Evolutionary conservation across 257 asterid genomes (phyloP).

Genomic region (Prunella vulgaris): DNA sequence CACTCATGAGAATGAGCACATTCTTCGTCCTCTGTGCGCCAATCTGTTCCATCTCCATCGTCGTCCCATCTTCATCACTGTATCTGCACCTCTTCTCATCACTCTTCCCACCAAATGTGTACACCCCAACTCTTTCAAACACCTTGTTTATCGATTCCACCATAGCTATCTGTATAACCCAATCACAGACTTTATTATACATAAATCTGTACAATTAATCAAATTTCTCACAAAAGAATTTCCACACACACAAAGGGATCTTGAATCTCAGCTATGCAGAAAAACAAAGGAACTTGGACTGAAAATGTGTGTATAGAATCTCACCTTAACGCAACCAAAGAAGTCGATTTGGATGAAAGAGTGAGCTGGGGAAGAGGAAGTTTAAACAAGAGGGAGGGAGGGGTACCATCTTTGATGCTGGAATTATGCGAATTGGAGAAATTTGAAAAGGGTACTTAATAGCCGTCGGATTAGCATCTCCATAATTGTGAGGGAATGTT

Average conservation of each 20-base stretch:
- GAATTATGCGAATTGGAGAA: constrained; percentile 21
- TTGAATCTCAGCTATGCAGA: neutral
- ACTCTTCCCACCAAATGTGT: constrained; percentile 45
- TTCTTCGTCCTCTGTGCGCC: constrained; percentile 84
- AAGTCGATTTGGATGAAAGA: neutral
- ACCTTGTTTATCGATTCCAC: constrained; percentile 61
- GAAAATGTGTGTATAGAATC: neutral
- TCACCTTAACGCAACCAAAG: constrained; percentile 12
- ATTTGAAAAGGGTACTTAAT: neutral
- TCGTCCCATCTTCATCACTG: constrained; percentile 45
- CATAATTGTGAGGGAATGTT: constrained; percentile 18
- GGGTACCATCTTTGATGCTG: constrained; percentile 24
- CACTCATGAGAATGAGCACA: constrained; percentile 90
- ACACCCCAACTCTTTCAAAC: constrained; percentile 77
- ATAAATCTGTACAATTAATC: neutral
- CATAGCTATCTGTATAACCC: constrained; percentile 25
- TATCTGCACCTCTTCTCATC: constrained; percentile 34
- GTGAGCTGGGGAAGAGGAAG: constrained; percentile 9
- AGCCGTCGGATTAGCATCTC: constrained; percentile 24
- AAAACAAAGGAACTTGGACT: neutral
- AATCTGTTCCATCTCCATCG: constrained; percentile 74
- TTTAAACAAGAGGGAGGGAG: neutral
- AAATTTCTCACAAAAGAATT: neutral
- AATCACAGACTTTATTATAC: neutral
- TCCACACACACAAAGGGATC: neutral